Conservation (phyloP, 805 yeast genomes). For the Candida broadrunensis region DNA sequence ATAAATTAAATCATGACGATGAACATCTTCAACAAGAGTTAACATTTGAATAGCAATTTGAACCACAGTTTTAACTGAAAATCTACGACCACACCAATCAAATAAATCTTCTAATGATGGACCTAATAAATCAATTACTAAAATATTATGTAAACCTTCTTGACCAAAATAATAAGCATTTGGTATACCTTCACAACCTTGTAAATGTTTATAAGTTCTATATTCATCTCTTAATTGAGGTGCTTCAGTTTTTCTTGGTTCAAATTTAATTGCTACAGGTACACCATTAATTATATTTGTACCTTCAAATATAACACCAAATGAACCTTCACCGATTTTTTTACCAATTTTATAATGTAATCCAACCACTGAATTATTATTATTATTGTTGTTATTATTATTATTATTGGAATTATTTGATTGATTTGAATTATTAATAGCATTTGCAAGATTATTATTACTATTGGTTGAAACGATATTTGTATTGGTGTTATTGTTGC, state of each 20-base stretch:
- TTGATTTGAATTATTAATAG: not conserved
- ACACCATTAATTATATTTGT: slow-evolving; percentile 63
- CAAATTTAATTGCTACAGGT: slow-evolving; percentile 77
- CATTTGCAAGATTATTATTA: not conserved
- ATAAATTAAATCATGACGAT: slow-evolving; percentile 72
- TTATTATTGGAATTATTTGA: slow-evolving; percentile 1
- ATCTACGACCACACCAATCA: slow-evolving; percentile 84
- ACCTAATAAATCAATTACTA: slow-evolving; percentile 73
- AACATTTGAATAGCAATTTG: slow-evolving; percentile 79
- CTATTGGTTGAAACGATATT: not conserved
- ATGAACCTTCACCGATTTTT: slow-evolving; percentile 85
- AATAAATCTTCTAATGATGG: slow-evolving; percentile 81
- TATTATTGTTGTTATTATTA: slow-evolving; percentile 13
- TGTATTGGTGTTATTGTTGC: slow-evolving; percentile 2
- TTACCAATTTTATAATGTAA: slow-evolving; percentile 77
- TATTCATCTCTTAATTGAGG: slow-evolving; percentile 83
- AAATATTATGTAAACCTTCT: slow-evolving; percentile 76
- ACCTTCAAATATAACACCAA: slow-evolving; percentile 83
- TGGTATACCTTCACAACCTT: slow-evolving; percentile 73
- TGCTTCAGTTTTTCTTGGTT: slow-evolving; percentile 76
- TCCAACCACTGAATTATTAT: slow-evolving; percentile 47
- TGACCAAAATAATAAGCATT: slow-evolving; percentile 82
- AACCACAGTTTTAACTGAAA: slow-evolving; percentile 68
- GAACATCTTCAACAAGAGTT: slow-evolving; percentile 65
- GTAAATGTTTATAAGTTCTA: slow-evolving; percentile 69